These are phyloP conservation scores for Fusarium nodosum DNA, from an alignment of 2,329 filamentous ascomycete species.

Conservation along the genomic window DNA sequence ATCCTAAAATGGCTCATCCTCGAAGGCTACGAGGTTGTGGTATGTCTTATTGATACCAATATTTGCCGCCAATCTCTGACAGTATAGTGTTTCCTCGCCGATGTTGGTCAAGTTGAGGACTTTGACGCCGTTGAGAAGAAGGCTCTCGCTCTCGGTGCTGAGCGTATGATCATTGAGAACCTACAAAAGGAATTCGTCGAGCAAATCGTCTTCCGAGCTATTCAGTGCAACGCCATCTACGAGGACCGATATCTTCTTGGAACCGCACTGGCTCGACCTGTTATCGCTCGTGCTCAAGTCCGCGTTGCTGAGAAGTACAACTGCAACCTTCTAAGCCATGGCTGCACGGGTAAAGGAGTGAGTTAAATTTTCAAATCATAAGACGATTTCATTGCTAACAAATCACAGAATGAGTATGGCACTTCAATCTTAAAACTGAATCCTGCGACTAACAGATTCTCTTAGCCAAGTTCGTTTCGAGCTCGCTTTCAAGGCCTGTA, in stretches of 20 bases:
- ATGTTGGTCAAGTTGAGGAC: conserved; percentile 79
- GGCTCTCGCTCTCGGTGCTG: conserved; percentile 61
- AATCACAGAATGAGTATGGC: conserved; percentile 50
- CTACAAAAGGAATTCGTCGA: conserved; percentile 80
- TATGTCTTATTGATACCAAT: not conserved
- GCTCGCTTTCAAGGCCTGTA: conserved; percentile 59
- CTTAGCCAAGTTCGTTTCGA: conserved; percentile 58
- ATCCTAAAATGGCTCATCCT: conserved; percentile 58
- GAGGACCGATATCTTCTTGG: conserved; percentile 61
- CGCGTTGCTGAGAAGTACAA: conserved; percentile 54
- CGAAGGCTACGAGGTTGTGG: conserved; percentile 44
- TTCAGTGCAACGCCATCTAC: conserved; percentile 66
- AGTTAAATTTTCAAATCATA: conserved; percentile 47
- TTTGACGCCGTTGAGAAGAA: conserved; percentile 78
- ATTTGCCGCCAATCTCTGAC: conserved; percentile 8
- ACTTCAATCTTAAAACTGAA: not conserved
- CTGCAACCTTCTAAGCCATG: conserved; percentile 60
- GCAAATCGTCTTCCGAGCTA: conserved; percentile 80
- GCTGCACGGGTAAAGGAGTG: conserved; percentile 73
- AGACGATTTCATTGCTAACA: conserved; percentile 6
- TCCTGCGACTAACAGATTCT: conserved; percentile 14
- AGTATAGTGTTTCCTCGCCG: conserved; percentile 63
- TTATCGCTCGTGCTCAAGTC: conserved; percentile 70
- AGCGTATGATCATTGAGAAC: conserved; percentile 67
- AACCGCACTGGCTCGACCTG: conserved; percentile 72